Conservation (phyloP, 2,329 filamentous ascomycete species). For the Penicillium italicum region DNA sequence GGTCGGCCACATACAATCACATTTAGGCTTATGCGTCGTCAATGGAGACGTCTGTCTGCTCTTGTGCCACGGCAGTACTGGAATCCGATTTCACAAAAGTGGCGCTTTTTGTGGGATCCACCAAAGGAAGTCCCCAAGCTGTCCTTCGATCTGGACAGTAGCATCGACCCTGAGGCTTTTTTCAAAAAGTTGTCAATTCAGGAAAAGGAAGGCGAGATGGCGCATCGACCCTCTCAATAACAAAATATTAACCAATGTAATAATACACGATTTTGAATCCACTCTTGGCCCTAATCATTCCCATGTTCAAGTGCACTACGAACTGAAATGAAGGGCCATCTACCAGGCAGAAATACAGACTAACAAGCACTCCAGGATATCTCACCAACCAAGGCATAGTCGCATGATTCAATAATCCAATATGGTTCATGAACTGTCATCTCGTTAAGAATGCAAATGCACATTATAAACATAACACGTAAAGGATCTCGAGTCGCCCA, state of each 20-base stretch:
- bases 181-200: conserved; percentile 4
- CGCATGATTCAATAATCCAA: neutral
- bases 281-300: neutral
- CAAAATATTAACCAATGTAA: neutral
- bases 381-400: neutral
- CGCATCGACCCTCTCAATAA: neutral
- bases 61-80: conserved; percentile 32
- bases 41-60: conserved; percentile 37
- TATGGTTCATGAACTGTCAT: neutral
- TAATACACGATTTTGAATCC: neutral
- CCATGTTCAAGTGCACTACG: neutral
- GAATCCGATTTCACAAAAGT: conserved; percentile 21
- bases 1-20: conserved; percentile 43
- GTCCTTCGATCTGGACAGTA: conserved; percentile 7
- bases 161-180: conserved; percentile 8
- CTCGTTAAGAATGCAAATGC: conserved; percentile 2
- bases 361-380: neutral
- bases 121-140: conserved; percentile 16
- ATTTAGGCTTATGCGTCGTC: conserved; percentile 36
- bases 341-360: neutral
- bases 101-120: conserved; percentile 31
- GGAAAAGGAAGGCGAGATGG: neutral
- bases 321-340: neutral
- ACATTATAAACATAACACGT: neutral
- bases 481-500: neutral